Evolutionary conservation across 2,329 filamentous ascomycete species (phyloP), one percentile per base, ranked within the genome.

Genomic region (Stromatinia cepivora): DNA sequence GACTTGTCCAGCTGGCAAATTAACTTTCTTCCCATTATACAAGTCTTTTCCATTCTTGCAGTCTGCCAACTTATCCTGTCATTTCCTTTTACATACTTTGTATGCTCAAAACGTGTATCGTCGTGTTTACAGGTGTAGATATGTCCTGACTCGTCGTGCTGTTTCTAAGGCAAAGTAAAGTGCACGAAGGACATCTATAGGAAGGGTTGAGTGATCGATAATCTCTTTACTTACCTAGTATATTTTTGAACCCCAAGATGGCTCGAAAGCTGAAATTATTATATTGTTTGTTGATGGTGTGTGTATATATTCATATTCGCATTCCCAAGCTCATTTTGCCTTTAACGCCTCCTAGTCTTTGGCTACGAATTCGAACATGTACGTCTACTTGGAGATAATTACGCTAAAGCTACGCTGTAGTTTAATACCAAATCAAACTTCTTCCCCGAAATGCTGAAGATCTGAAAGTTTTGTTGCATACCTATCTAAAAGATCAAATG

Each of bases 321-420:
- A 2, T 46, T 34, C 22, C 9, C n/a, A 42, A 5, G 3, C 39
- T 25, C 58, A 13, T 22, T 25, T 7, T n/a, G n/a, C 25, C 39
- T n/a, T 39, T 62, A 28, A 62, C 15, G 15, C 42, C 25, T n/a
- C 5, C 58, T 15, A 62, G 58, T 62, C 42, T 62, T 86, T 71
- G 84, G 84, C 6, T 85, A 83, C 80, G 76, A 80, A 15, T 80
- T 86, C 48, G 75, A 78, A 48, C 86, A 86, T 74, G 82, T 81
- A 57, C 78, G 83, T 22, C 75, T 84, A 5, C 75, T 86, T 7
- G 82, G 82, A 1, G 84, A 86, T 72, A 74, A 77, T 36, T 85
- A 85, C 75, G 84, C 84, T 20, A 77, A 80, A 67, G 80, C 58
- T 15, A 77, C 77, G 4, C 83, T 80, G 71, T 78, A 76, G 20